Base-by-base conservation (phyloP, 768 basidiomycete species). In the Rhodotorula taiwanensis region DNA sequence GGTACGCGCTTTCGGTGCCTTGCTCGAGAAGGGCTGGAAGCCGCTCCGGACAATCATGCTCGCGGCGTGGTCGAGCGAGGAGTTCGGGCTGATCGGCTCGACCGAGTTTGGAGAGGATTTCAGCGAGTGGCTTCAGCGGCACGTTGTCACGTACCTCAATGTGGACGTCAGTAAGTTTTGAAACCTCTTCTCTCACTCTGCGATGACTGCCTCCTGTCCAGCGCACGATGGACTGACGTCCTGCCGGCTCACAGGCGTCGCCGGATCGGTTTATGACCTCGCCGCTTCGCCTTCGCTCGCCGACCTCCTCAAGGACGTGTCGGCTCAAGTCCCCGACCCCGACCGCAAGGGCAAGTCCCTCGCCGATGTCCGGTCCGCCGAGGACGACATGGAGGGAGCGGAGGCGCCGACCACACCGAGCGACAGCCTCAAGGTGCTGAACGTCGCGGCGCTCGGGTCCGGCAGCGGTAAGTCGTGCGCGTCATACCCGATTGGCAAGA, bases 51-150 rank as follows among this genome's bases (percentile, higher is more conserved):
- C 85, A 0, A 83, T 89, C 66, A 72, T 87, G 36, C 78, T 89
- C 59, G 84, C 85, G 8, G 84, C 81, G 64, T 88, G 86, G 86
- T 86, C 87, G 70, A 86, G 81, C 4, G 86, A 87, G 73, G 81
- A 84, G 78, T 81, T 82, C 56, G 88, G 87, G 30, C 80, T 90
- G 45, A 74, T 79, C 21, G 93, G 93, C 31, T 87, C 85, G 71
- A 93, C 89, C 6, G 94, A 97, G 76, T 94, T 86, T 82, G 90
- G 85, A 5, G 94, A 97, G 75, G 94, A 97, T 73, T 97, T 94
- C 72, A 73, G 83, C 0, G 80, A 82, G 21, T 94, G 87, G 84
- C 83, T 97, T 43, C 80, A 82, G 44, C 78, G 86, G 39, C 82
- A 93, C 65, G 87, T 85, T 48, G 90, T 88, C 21, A 81, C 88